These are phyloP conservation scores for Neospermospora avenae DNA, from an alignment of 2,329 filamentous ascomycete species.

Conservation along the genomic window DNA sequence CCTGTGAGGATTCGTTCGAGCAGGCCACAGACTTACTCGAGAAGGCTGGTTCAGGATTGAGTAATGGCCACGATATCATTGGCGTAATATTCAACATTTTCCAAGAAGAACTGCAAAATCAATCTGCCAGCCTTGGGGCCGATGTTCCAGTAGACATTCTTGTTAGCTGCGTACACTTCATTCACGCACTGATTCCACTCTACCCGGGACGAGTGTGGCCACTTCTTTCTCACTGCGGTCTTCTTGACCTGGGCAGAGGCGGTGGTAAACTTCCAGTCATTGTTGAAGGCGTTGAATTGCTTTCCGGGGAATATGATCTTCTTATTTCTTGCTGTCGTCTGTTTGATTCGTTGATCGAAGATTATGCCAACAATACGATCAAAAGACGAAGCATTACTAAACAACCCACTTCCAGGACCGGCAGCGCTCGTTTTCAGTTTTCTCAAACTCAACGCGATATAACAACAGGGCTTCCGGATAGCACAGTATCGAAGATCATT, in stretches of 20 bases:
- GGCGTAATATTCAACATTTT: slow-evolving; percentile 81
- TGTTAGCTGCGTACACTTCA: slow-evolving; percentile 73
- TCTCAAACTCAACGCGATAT: slow-evolving; percentile 40
- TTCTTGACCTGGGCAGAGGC: slow-evolving; percentile 74
- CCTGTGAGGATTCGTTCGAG: slow-evolving; percentile 35
- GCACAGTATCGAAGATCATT: slow-evolving; percentile 69
- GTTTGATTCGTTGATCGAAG: slow-evolving; percentile 72
- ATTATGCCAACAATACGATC: slow-evolving; percentile 67
- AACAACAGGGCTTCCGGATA: slow-evolving; percentile 73
- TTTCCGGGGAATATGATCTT: slow-evolving; percentile 72
- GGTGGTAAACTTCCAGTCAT: slow-evolving; percentile 75
- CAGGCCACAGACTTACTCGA: slow-evolving; percentile 44
- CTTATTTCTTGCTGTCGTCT: slow-evolving; percentile 70
- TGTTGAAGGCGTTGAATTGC: slow-evolving; percentile 77
- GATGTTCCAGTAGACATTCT: slow-evolving; percentile 57
- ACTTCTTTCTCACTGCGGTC: slow-evolving; percentile 74
- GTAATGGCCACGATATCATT: slow-evolving; percentile 67
- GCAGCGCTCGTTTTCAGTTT: slow-evolving; percentile 33
- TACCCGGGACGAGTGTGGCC: slow-evolving; percentile 87
- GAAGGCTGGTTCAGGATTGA: slow-evolving; percentile 54
- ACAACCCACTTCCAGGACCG: slow-evolving; percentile 42
- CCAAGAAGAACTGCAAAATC: slow-evolving; percentile 58
- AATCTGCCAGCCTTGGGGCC: slow-evolving; percentile 40
- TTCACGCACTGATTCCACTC: slow-evolving; percentile 67
- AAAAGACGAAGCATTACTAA: slow-evolving; percentile 59